Percentiles rank a stretch among this genome's conserved stretches.
Evolutionary conservation across 495 filamentous ascomycete species (phyloP).

Genomic region (Xylaria telfairii): DNA sequence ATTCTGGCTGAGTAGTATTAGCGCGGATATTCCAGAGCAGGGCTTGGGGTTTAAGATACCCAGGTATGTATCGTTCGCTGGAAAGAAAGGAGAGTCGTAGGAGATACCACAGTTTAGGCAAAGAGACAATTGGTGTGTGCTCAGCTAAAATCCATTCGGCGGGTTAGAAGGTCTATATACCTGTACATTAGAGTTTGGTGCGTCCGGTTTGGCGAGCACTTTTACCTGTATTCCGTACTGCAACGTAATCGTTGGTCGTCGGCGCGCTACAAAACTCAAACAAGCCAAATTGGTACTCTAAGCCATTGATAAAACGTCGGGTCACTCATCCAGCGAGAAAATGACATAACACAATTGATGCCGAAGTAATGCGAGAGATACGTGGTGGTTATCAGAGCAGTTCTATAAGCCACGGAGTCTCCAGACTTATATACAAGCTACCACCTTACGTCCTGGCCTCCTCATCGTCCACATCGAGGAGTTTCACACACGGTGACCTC

Average conservation of each 20-base stretch:
- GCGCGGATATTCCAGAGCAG: not conserved
- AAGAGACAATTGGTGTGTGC: not conserved
- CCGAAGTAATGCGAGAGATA: not conserved
- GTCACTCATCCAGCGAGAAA: no score
- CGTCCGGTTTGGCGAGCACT: not conserved
- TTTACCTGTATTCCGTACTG: not conserved
- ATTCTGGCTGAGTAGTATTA: not conserved
- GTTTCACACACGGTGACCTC: conserved; percentile 42
- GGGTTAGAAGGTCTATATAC: not conserved
- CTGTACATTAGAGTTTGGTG: not conserved
- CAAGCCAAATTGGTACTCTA: not conserved
- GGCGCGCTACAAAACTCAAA: not conserved
- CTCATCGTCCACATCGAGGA: conserved; percentile 11
- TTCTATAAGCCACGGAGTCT: not conserved
- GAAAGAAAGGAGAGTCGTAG: no score
- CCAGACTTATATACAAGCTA: not conserved
- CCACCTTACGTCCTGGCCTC: not conserved
- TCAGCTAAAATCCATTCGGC: not conserved
- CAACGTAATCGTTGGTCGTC: not conserved
- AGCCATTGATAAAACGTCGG: no score
- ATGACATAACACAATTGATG: not conserved
- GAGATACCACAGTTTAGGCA: not conserved
- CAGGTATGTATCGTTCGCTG: not conserved
- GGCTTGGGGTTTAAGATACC: not conserved
- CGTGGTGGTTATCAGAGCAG: not conserved